Conservation (phyloP, 2,329 filamentous ascomycete genomes). For the Fusarium sp. region DNA sequence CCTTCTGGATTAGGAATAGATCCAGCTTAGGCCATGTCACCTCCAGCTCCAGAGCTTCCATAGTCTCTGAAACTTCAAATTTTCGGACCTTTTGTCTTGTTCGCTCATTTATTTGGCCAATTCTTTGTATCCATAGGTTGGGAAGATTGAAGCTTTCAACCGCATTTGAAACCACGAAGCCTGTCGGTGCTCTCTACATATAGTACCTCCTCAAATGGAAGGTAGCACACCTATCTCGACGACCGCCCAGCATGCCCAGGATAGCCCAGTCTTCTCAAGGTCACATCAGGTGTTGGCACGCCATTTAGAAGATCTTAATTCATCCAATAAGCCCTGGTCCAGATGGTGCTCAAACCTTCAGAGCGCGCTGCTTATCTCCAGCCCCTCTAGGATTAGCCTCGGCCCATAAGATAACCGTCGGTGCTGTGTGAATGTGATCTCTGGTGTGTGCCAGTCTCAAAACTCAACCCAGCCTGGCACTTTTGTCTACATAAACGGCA, state of each 20-base stretch:
- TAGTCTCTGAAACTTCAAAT: slow-evolving; percentile 20
- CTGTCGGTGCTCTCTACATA: background rate
- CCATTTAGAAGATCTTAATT: slow-evolving; percentile 25
- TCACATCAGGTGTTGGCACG: slow-evolving; percentile 35
- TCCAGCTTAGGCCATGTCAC: slow-evolving; percentile 17
- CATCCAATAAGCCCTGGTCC: slow-evolving; percentile 32
- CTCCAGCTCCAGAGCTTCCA: slow-evolving; percentile 23
- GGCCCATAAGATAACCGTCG: slow-evolving; percentile 33
- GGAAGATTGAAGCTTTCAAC: background rate
- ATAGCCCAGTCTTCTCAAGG: background rate
- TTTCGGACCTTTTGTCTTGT: slow-evolving; percentile 45
- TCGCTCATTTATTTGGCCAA: slow-evolving; percentile 8
- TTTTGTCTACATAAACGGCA: slow-evolving; percentile 38
- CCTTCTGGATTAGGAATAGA: slow-evolving; percentile 36
- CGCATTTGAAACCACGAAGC: background rate
- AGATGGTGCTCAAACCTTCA: slow-evolving; percentile 36
- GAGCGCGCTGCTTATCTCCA: slow-evolving; percentile 43
- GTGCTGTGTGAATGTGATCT: slow-evolving; percentile 15
- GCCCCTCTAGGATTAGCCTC: slow-evolving; percentile 44
- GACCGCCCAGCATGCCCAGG: background rate
- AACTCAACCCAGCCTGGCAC: slow-evolving; percentile 28
- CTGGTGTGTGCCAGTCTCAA: slow-evolving; percentile 13
- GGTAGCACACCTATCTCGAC: background rate
- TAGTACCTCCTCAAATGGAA: background rate
- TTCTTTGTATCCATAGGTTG: background rate